Percentiles rank a stretch among this genome's conserved stretches.
phyloP scores from a whole-genome alignment of 2,329 filamentous ascomycete species.

The Hypoxylon sp. region DNA sequence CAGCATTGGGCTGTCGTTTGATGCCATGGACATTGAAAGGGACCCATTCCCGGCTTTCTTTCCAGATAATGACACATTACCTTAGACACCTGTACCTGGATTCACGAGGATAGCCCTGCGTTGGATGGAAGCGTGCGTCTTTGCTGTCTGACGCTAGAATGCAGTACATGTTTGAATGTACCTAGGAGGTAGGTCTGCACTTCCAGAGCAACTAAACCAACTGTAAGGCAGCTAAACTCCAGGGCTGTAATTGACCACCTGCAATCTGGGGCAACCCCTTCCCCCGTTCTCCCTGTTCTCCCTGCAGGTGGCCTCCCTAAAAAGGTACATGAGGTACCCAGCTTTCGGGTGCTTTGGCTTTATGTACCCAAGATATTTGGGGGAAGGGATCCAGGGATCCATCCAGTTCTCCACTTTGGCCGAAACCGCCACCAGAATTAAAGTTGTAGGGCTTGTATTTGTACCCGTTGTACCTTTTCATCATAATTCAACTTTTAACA shows the following conservation, averaged over 20 bases:
- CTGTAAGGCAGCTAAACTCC: no score
- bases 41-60: no score
- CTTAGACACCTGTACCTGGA: not conserved
- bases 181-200: no score
- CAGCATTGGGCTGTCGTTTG: constrained; percentile 25
- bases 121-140: no score
- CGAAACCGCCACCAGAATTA: constrained; percentile 47
- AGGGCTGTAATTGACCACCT: not conserved
- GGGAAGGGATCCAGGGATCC: constrained; percentile 4
- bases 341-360: constrained; percentile 1
- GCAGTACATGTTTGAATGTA: no score
- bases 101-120: no score
- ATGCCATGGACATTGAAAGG: not conserved
- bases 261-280: constrained; percentile 33
- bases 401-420: constrained; percentile 39
- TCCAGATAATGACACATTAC: no score
- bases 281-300: not conserved
- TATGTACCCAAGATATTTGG: not conserved
- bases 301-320: not conserved
- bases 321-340: constrained; percentile 2
- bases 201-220: not conserved
- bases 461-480: constrained; percentile 42
- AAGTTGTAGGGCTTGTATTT: constrained; percentile 33
- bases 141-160: not conserved
- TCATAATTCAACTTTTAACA: constrained; percentile 42